Evolutionary conservation across 202 grass and related monocot species (phyloP).

Genomic region (Panicum hallii): DNA sequence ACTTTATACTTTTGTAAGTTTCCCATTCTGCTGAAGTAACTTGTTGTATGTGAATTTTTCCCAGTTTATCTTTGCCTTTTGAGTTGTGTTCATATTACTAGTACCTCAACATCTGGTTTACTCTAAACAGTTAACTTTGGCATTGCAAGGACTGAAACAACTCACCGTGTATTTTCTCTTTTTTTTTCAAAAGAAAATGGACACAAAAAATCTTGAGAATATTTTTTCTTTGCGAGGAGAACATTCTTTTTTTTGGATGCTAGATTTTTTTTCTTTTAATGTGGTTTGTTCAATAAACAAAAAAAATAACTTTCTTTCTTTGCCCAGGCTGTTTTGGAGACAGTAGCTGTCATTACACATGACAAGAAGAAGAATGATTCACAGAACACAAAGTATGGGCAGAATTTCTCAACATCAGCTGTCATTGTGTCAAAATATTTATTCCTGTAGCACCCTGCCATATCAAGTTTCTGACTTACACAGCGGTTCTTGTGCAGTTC

Average conservation of each 20-base stretch:
- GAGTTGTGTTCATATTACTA: slow-evolving; percentile 24
- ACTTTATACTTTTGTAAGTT: slow-evolving; percentile 7
- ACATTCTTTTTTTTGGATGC: neutral
- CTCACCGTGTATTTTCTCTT: neutral
- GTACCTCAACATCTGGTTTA: neutral
- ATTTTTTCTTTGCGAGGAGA: neutral
- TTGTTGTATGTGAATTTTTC: neutral
- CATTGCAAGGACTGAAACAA: neutral
- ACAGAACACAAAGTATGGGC: slow-evolving; percentile 70
- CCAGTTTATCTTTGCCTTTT: slow-evolving; percentile 6
- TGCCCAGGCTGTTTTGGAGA: slow-evolving; percentile 96
- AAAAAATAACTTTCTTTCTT: slow-evolving; percentile 37
- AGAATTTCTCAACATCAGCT: slow-evolving; percentile 38
- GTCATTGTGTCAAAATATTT: neutral
- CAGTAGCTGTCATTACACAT: slow-evolving; percentile 95
- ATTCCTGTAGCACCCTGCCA: slow-evolving; percentile 16
- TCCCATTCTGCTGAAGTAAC: slow-evolving; percentile 11
- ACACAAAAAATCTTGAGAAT: neutral
- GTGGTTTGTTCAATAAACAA: slow-evolving; percentile 2
- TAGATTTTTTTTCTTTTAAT: slow-evolving; percentile 1
- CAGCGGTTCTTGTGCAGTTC: slow-evolving; percentile 61
- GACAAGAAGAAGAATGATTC: slow-evolving; percentile 99
- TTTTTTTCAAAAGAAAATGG: neutral
- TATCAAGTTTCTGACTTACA: slow-evolving; percentile 40
- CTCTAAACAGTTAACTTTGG: neutral